Conservation (phyloP, 495 filamentous ascomycete genomes). For the Evansstolkia leycettana region DNA sequence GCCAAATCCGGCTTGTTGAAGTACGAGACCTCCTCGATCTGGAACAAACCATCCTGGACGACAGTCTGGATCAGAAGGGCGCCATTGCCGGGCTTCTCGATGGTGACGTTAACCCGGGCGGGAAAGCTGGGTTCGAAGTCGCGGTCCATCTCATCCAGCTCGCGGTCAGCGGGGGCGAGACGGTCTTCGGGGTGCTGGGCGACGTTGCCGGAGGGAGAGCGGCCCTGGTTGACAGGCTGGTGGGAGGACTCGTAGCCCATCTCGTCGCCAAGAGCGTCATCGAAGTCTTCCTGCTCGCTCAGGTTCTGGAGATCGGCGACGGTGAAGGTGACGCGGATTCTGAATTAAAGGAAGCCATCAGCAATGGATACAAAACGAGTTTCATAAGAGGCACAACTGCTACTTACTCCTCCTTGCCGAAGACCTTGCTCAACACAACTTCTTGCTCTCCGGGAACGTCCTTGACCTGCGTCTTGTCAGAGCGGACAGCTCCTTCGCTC, state of each 20-base stretch:
- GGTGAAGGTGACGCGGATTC: constrained; percentile 86
- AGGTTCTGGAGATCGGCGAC: constrained; percentile 78
- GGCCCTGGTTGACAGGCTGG: constrained; percentile 39
- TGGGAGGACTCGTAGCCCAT: constrained; percentile 39
- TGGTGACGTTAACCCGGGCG: constrained; percentile 69
- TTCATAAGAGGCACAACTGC: neutral
- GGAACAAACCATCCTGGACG: constrained; percentile 75
- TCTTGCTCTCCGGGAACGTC: constrained; percentile 78
- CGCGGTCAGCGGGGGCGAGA: constrained; percentile 45
- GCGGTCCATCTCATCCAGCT: constrained; percentile 32
- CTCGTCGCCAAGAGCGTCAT: constrained; percentile 37
- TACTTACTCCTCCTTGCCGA: constrained; percentile 75
- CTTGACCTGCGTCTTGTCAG: constrained; percentile 40
- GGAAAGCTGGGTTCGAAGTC: constrained; percentile 54
- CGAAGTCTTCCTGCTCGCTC: constrained; percentile 46
- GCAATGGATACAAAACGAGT: neutral
- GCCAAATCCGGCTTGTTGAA: constrained; percentile 64
- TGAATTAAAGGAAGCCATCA: constrained; percentile 16
- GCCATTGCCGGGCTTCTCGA: constrained; percentile 73
- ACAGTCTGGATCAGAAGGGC: constrained; percentile 78
- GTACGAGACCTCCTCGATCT: constrained; percentile 87
- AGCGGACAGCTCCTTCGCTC: neutral
- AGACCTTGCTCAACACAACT: constrained; percentile 69
- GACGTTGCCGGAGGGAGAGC: constrained; percentile 32
- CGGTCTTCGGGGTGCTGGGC: constrained; percentile 46